Evolutionary conservation across 345 rosid genomes (phyloP), one percentile per base, ranked within the genome.

Genomic region (Citrus sp.): DNA sequence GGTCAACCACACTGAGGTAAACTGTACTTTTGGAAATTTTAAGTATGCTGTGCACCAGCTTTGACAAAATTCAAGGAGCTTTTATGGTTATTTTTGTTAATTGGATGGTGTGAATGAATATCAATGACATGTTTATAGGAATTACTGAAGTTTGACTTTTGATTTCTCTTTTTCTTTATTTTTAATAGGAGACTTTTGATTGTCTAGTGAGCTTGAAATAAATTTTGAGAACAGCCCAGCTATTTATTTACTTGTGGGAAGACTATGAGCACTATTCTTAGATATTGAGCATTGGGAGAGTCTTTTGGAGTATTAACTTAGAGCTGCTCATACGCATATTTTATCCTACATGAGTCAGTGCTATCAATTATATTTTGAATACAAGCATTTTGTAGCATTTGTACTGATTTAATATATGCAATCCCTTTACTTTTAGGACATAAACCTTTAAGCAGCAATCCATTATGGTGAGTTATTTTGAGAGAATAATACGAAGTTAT

Each of bases 1-100:
- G 88, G 87, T 88, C 60, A 85, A 91, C 70, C 61, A 80, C 38
- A 25, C 83, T 16, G 95, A 91, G 95, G 93, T 91, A 56, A 74
- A 70, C 68, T 32, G 55, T 81, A 38, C n/a, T n/a, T 72, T 38
- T 58, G 35, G 24, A 64, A 67, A 75, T 6, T 30, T 40, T 51
- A 24, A n/a, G 42, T 65, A 10, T 69, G 28, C 66, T 2, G 72
- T 74, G 64, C 49, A 21, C 67, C 49, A n/a, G 35, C 79, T 80
- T 54, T 64, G 22, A 54, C 24, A 34, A 19, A 35, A 55, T 61
- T 25, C 54, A 34, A 55, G 54, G 21, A 28, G 25, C 21, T 16
- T 40, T 34, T 65, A 65, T 65, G 3, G n/a, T 32, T 65, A 65
- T 34, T 65, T 65, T 9, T 65, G 42, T 65, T 16, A 65, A 32